These are phyloP conservation scores for Phytophthora aleatoria DNA, from an alignment of 352 stramenopile species.

Conservation along the genomic window DNA sequence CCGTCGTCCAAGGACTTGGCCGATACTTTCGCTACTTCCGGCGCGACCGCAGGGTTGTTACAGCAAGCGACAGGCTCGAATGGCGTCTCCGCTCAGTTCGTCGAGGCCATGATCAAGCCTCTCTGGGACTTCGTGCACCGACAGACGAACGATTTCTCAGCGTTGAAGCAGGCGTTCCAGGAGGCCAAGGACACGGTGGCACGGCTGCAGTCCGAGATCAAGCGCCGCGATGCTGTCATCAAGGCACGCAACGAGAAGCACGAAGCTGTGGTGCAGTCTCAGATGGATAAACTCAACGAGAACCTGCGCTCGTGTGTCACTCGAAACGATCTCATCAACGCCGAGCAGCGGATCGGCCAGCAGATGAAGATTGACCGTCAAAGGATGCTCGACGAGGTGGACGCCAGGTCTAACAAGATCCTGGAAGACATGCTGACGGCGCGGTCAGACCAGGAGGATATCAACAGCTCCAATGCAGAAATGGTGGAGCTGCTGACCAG, in stretches of 20 bases:
- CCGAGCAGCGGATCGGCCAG: constrained; percentile 74
- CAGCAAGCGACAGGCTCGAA: constrained; percentile 1
- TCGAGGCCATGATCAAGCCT: constrained; percentile 58
- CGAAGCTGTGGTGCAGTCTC: constrained; percentile 65
- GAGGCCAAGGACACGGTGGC: constrained; percentile 78
- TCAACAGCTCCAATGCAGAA: constrained; percentile 80
- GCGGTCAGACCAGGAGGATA: constrained; percentile 76
- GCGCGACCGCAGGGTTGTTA: constrained; percentile 26
- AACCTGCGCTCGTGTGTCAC: constrained; percentile 74
- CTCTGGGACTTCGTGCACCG: constrained; percentile 81
- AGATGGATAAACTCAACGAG: constrained; percentile 85
- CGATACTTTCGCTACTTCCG: constrained; percentile 25
- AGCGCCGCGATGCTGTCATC: constrained; percentile 76
- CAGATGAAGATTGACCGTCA: constrained; percentile 75
- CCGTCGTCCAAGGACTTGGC: constrained; percentile 35
- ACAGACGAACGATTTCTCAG: constrained; percentile 75
- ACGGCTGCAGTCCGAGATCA: constrained; percentile 81
- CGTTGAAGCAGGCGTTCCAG: constrained; percentile 61
- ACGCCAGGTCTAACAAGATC: constrained; percentile 67
- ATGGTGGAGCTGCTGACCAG: constrained; percentile 55
- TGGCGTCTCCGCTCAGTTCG: constrained; percentile 23
- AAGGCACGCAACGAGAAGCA: constrained; percentile 83
- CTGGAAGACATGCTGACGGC: constrained; percentile 65
- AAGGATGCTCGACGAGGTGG: constrained; percentile 62
- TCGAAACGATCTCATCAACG: constrained; percentile 75